A percentile compares a stretch with the other conserved stretches of the same genome.
Conservation (phyloP, 2,329 filamentous ascomycete genomes). For the Penicillium sp. region DNA sequence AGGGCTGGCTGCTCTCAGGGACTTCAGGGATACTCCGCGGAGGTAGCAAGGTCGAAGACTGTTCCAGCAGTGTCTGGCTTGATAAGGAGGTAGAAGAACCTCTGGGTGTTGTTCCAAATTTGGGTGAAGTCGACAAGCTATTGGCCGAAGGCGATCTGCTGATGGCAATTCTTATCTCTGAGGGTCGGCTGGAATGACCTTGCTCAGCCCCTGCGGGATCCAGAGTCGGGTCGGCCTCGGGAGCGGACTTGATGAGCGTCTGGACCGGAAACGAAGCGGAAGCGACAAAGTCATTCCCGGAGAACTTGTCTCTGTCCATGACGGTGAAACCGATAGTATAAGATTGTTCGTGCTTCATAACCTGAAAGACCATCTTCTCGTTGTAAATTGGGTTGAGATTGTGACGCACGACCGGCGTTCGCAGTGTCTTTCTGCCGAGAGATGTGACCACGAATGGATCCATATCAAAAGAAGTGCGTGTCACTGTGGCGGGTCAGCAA, state of each 20-base stretch:
- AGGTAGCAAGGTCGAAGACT: no score
- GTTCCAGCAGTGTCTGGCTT: conserved; percentile 32
- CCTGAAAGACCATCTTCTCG: conserved; percentile 97
- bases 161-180: no score
- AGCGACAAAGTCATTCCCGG: conserved; percentile 93
- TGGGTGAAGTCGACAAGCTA: no score
- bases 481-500: conserved; percentile 46
- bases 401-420: conserved; percentile 81
- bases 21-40: no score
- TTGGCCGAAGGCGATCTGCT: no score
- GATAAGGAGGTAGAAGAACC: no score
- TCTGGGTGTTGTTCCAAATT: no score
- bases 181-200: no score
- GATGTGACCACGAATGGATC: conserved; percentile 96
- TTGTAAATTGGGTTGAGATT: conserved; percentile 91
- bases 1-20: conserved; percentile 29
- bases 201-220: no score
- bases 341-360: conserved; percentile 73
- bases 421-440: conserved; percentile 87
- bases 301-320: conserved; percentile 92
- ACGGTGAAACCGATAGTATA: conserved; percentile 88
- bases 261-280: conserved; percentile 72
- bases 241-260: no score
- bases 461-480: conserved; percentile 94
- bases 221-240: no score